Evolutionary conservation across 805 yeast species (phyloP).

Genomic region (Candida silvicultrix): DNA sequence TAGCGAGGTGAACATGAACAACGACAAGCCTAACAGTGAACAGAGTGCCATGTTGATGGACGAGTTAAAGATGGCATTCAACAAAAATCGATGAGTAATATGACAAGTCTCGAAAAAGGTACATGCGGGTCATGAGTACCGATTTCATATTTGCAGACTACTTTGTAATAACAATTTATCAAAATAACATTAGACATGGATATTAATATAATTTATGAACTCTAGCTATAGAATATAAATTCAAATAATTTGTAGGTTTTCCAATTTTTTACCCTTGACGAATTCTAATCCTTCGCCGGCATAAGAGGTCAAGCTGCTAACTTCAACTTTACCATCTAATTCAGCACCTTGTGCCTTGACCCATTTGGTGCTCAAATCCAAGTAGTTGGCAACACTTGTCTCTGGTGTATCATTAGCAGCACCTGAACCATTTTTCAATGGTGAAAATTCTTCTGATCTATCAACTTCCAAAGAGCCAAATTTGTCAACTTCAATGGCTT

Average conservation of each 20-base stretch:
- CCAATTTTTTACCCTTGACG: conserved; percentile 40
- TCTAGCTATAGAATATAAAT: too few species aligned
- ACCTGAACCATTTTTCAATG: conserved; percentile 86
- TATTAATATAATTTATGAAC: background rate
- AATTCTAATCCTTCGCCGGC: conserved; percentile 63
- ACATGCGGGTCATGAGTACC: conserved; percentile 3
- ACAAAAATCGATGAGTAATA: conserved; percentile 1
- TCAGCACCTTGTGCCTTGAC: conserved; percentile 62
- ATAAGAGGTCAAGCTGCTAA: conserved; percentile 70
- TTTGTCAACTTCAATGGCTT: conserved; percentile 56
- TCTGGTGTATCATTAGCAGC: conserved; percentile 80
- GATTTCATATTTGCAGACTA: background rate
- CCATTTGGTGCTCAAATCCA: conserved; percentile 73
- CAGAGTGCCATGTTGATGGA: conserved; percentile 11
- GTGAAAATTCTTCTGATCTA: conserved; percentile 82
- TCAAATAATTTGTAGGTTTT: conserved; percentile 21
- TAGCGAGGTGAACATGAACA: conserved; percentile 1
- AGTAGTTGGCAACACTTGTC: conserved; percentile 62
- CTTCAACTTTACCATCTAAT: conserved; percentile 56
- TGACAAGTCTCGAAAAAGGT: background rate
- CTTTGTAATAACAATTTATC: too few species aligned
- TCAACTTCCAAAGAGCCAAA: conserved; percentile 93
- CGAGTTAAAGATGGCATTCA: conserved; percentile 10
- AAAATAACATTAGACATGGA: too few species aligned
- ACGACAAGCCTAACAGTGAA: conserved; percentile 4